Base-by-base conservation (phyloP, 768 basidiomycete genomes). In the Macrolepiota dolichaula region DNA sequence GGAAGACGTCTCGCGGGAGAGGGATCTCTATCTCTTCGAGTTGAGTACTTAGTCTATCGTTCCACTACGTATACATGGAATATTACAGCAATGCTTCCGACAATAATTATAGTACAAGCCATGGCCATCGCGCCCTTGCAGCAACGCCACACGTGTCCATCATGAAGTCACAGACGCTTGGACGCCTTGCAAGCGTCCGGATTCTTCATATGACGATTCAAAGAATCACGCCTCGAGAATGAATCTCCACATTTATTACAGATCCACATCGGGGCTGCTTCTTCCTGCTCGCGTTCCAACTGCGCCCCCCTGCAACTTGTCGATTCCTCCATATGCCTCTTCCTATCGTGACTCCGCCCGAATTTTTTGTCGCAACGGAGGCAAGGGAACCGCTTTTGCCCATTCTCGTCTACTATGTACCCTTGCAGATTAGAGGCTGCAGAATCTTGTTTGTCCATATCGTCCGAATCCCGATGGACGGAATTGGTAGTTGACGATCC, bases 251-350 rank as follows among this genome's bases (percentile, higher is more conserved):
- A 59, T 29, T 25, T 51, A 17, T 36, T 36, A 25, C 57, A 59
- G 9, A 59, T 50, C 57, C 57, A 59, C 57, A 51, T 59, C 37
- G 49, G 57, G 13, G 46, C 17, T 7, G 36, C n/a, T n/a, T 38
- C 57, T 1, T 59, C 57, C 25, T 27, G 27, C 12, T 29, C 27
- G n/a, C 44, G 49, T 25, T 38, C 37, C 11, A 51, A 11, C 25
- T 55, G 54, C 38, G 49, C 13, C 22, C 57, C 57, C 42, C 57
- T 51, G 29, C 57, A 59, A 40, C 57, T 59, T 32, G 57, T 59
- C 13, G 57, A 59, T 50, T 59, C 57, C 49, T 59, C 57, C 57
- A 59, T 59, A 15, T 59, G 57, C 24, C 57, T 37, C 49, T 59
- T 59, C 15, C 57, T 22, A 40, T 59, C 57, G 36, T 59, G 57